phyloP scores from a whole-genome alignment of 768 basidiomycete genomes.

The Asterophora lycoperdoides region DNA sequence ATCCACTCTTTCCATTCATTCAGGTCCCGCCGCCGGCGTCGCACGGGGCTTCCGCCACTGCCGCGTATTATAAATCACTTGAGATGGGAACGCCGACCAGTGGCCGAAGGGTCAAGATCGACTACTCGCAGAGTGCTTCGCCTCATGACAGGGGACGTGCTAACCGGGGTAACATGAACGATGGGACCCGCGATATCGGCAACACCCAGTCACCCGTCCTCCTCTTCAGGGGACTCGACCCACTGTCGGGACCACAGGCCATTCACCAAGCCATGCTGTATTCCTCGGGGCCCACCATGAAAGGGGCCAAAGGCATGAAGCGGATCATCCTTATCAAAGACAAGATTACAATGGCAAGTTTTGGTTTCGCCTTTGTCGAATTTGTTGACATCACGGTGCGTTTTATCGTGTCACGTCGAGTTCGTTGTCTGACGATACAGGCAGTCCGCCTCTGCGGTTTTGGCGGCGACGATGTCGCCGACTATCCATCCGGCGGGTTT shows the following conservation, averaged over 20 bases:
- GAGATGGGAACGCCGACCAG: constrained; percentile 68
- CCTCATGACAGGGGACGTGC: constrained; percentile 62
- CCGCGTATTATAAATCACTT: constrained; percentile 69
- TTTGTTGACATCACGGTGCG: constrained; percentile 79
- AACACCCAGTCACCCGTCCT: constrained; percentile 78
- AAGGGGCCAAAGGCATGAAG: constrained; percentile 83
- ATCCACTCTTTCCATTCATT: constrained; percentile 86
- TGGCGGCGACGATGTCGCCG: constrained; percentile 85
- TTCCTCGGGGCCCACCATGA: constrained; percentile 72
- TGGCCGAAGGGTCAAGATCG: constrained; percentile 89
- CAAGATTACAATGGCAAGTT: constrained; percentile 80
- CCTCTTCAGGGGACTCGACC: constrained; percentile 87
- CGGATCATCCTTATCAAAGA: constrained; percentile 89
- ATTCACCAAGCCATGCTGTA: constrained; percentile 79
- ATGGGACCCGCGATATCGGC: constrained; percentile 95
- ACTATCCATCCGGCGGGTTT: constrained; percentile 91
- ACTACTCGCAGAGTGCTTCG: constrained; percentile 85
- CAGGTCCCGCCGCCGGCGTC: constrained; percentile 90
- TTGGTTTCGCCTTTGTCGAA: constrained; percentile 94
- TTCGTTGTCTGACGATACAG: constrained; percentile 10
- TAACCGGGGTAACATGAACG: constrained; percentile 69
- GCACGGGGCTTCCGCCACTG: constrained; percentile 73
- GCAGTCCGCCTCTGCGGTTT: constrained; percentile 77
- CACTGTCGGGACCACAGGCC: constrained; percentile 81
- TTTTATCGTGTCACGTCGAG: background rate